Evolutionary conservation across 305 asterid species (phyloP).

Genomic region (Galium porrigens): DNA sequence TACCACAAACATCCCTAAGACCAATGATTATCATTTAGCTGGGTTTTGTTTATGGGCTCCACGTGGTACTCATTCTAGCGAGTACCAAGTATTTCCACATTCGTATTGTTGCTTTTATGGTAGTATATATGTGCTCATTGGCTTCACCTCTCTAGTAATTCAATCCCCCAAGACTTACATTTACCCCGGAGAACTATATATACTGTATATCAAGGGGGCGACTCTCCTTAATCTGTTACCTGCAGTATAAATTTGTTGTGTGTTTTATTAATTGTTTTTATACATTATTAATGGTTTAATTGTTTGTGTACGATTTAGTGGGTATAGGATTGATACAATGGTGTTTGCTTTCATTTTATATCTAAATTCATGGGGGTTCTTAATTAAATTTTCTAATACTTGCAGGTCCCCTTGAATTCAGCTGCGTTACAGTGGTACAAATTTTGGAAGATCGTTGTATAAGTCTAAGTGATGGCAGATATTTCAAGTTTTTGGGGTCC

Average conservation of each 20-base stretch:
- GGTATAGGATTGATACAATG: not conserved
- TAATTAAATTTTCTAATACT: not conserved
- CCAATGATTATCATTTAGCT: not conserved
- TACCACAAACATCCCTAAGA: not conserved
- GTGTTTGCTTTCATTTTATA: not conserved
- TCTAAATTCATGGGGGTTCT: not conserved
- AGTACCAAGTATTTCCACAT: not conserved
- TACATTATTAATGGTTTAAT: not conserved
- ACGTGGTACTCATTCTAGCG: not conserved
- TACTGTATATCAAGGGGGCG: not conserved
- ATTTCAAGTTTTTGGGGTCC: slow-evolving; percentile 84
- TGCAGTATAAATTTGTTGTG: not conserved
- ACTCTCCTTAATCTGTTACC: not conserved
- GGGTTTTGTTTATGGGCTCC: not conserved
- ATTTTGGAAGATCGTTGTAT: slow-evolving; percentile 16
- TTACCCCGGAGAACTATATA: not conserved
- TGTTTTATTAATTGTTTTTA: not conserved
- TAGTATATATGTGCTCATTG: not conserved
- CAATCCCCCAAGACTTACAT: not conserved
- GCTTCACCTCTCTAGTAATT: not conserved
- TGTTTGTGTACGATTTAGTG: not conserved
- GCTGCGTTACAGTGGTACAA: slow-evolving; percentile 1
- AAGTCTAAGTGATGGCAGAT: slow-evolving; percentile 37
- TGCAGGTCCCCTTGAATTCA: slow-evolving; percentile 8
- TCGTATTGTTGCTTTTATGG: not conserved